Evolutionary conservation across 768 basidiomycete species (phyloP).

Genomic region (Boletus bicolor): DNA sequence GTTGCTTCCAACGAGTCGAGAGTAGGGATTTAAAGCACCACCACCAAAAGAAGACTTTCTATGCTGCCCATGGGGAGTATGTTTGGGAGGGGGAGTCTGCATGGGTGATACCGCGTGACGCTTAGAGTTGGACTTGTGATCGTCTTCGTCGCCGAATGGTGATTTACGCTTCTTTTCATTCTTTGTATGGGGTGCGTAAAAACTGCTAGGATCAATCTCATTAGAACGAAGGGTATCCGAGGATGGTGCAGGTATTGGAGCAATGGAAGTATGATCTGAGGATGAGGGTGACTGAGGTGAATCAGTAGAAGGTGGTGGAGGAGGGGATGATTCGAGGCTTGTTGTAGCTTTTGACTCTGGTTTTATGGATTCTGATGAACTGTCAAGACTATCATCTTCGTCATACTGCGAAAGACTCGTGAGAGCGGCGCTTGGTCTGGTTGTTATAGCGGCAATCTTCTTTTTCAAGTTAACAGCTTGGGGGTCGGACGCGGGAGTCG

Average conservation of each 20-base stretch:
- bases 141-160: conserved; percentile 31
- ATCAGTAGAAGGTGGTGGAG: conserved; percentile 33
- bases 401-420: conserved; percentile 39
- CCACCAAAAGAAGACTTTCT: conserved; percentile 32
- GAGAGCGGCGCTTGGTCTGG: conserved; percentile 34
- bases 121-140: conserved; percentile 19
- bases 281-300: conserved; percentile 32
- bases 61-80: conserved; percentile 18
- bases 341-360: conserved; percentile 18
- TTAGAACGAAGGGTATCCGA: conserved; percentile 20
- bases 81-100: conserved; percentile 26
- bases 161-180: conserved; percentile 42
- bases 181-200: conserved; percentile 34
- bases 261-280: conserved; percentile 26
- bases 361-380: conserved; percentile 15
- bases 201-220: conserved; percentile 34
- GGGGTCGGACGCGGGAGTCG: conserved; percentile 37
- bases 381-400: conserved; percentile 39
- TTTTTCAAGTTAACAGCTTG: conserved; percentile 51
- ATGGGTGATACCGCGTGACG: conserved; percentile 19
- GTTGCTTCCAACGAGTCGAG: conserved; percentile 34
- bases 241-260: conserved; percentile 18
- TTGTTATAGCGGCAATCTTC: conserved; percentile 46
- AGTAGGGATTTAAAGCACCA: conserved; percentile 34
- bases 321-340: conserved; percentile 26